Conservation (phyloP, 176 grass and related monocot genomes). For the Tillandsia leiboldiana region DNA sequence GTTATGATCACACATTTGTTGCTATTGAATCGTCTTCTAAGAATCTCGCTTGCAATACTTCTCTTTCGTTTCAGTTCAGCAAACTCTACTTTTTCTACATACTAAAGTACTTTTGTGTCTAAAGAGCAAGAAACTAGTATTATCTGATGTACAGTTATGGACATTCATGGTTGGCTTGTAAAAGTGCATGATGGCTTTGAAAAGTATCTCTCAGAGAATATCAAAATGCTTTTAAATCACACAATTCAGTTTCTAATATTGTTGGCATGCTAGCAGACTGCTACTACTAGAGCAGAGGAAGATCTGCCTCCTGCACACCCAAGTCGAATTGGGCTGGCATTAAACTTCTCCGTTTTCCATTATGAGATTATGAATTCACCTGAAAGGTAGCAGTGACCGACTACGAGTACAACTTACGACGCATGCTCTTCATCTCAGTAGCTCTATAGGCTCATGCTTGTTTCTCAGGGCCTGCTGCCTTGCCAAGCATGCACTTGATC, state of each 20-base stretch:
- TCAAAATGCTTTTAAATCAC: not conserved
- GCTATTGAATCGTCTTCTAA: no score
- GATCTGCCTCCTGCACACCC: slow-evolving; percentile 54
- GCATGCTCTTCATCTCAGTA: slow-evolving; percentile 23
- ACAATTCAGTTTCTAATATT: not conserved
- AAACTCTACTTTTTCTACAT: no score
- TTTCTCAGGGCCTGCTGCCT: slow-evolving; percentile 53
- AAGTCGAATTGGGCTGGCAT: slow-evolving; percentile 57
- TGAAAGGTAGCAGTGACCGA: slow-evolving; percentile 30
- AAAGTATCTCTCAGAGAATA: not conserved
- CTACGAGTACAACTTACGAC: not conserved
- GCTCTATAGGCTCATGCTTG: not conserved
- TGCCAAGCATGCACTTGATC: slow-evolving; percentile 72
- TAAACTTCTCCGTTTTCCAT: slow-evolving; percentile 91
- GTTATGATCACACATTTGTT: no score
- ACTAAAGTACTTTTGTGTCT: no score
- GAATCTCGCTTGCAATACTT: no score
- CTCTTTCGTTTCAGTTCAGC: no score
- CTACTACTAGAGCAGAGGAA: slow-evolving; percentile 40
- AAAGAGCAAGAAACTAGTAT: no score
- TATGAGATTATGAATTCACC: slow-evolving; percentile 65
- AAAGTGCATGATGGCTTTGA: not conserved
- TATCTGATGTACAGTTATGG: no score
- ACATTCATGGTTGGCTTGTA: not conserved
- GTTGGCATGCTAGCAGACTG: slow-evolving; percentile 35